Base-by-base conservation (phyloP, 1,284 basidiomycete genomes). In the Caloboletus inedulis region DNA sequence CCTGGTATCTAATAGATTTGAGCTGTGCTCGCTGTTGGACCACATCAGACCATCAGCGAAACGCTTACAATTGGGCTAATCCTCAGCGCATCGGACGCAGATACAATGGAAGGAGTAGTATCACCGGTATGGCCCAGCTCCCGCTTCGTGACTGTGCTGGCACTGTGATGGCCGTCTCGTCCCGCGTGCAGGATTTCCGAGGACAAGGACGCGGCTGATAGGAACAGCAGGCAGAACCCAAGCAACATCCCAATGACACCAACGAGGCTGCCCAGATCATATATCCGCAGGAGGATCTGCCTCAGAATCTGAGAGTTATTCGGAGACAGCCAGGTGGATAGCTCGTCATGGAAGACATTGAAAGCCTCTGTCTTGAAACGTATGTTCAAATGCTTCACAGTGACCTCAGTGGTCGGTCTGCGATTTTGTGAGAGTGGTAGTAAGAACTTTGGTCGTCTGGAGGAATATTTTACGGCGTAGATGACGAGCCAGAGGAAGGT, bases 1-100 rank as follows among this genome's bases (percentile, higher is more conserved):
- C 89, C 89, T 14, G 89, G 89, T 40, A 91, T 82, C 87, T 90
- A 54, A 54, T 35, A 48, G 29, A 42, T 18, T 45, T 55, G 34
- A 63, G 61, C 43, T 50, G 21, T 43, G n/a, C 19, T 41, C 13
- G 52, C 5, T 27, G 25, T 46, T 43, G 37, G 19, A 41, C 21
- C 29, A 37, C 13, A 7, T 35, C 35, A 27, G 30, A 43, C 21
- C 3, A 33, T 44, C 10, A 30, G 35, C 7, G 8, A 27, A 45
- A 43, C 4, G 69, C 79, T 63, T 61, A 81, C 81, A 55, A 84
- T 76, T 2, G 75, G 76, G 49, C 69, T 69, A 33, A 79, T 62
- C 48, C 50, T 58, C 29, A 52, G 33, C 40, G 56, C 27, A 59
- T 43, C 44, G 51, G 60, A 42, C 41, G 54, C 39, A 56, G 34